These are phyloP conservation scores for Pestalotiopsis fici DNA, from an alignment of 2,329 filamentous ascomycete genomes.

Conservation along the genomic window DNA sequence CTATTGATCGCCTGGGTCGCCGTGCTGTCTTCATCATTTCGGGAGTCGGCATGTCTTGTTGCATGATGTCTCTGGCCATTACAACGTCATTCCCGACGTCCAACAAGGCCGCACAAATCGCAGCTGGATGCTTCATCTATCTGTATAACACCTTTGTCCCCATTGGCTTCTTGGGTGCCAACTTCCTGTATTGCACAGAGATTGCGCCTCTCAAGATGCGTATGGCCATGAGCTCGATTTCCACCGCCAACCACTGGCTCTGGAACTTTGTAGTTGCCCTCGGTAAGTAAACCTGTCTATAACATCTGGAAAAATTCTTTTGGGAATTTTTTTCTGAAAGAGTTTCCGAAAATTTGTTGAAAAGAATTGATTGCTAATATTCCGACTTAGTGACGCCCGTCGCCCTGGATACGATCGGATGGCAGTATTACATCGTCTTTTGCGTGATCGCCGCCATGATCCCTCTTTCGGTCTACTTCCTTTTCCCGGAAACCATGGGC, in stretches of 20 bases:
- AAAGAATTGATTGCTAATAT: too few relatives aligned
- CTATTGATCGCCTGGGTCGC: constrained; percentile 51
- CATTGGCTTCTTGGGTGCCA: constrained; percentile 59
- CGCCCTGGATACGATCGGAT: constrained; percentile 51
- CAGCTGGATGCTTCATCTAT: constrained; percentile 57
- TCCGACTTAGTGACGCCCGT: constrained; percentile 47
- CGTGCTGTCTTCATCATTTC: constrained; percentile 53
- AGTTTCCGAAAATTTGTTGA: too few relatives aligned
- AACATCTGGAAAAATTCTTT: too few relatives aligned
- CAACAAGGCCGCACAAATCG: constrained; percentile 49
- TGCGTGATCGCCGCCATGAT: constrained; percentile 46
- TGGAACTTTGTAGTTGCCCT: constrained; percentile 48
- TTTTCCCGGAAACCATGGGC: constrained; percentile 52
- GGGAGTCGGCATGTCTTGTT: constrained; percentile 52
- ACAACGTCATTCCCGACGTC: constrained; percentile 47
- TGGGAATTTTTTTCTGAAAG: too few relatives aligned
- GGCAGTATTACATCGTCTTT: constrained; percentile 52
- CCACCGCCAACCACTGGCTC: constrained; percentile 55
- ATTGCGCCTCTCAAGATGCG: constrained; percentile 53
- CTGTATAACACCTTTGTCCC: constrained; percentile 62
- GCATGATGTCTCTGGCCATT: constrained; percentile 55
- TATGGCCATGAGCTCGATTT: constrained; percentile 57
- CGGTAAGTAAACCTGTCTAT: too few relatives aligned
- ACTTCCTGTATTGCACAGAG: constrained; percentile 62
- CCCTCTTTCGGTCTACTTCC: constrained; percentile 42